These are phyloP conservation scores for Paramecium tetraurelia DNA, from an alignment of 73 alveolate genomes.

Conservation along the genomic window DNA sequence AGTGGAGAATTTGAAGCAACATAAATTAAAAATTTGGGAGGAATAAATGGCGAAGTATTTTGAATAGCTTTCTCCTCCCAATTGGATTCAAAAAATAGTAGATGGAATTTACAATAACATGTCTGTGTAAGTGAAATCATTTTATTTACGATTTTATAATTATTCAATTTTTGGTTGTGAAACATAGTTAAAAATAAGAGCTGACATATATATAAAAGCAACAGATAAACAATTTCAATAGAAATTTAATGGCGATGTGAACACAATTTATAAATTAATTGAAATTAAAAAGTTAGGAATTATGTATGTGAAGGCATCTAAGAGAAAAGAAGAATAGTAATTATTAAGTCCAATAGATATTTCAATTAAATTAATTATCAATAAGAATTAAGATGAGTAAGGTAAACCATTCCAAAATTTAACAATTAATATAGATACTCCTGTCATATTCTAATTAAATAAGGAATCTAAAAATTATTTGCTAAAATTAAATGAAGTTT, in stretches of 20 bases:
- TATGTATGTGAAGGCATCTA: background rate
- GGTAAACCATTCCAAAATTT: background rate
- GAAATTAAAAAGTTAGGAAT: conserved; percentile 11
- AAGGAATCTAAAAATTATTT: conserved; percentile 27
- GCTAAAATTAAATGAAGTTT: conserved; percentile 1
- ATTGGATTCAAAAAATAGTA: conserved; percentile 42
- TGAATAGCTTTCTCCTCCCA: conserved; percentile 13
- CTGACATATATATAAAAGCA: conserved; percentile 8
- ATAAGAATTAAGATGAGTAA: background rate
- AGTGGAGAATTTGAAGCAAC: conserved; percentile 21
- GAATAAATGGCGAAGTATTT: conserved; percentile 43
- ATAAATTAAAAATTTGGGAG: conserved; percentile 47
- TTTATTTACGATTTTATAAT: background rate
- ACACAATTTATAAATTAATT: background rate
- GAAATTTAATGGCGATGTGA: conserved; percentile 21
- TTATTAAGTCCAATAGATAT: conserved; percentile 2
- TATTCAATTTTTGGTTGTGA: conserved; percentile 4
- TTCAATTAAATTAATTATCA: background rate
- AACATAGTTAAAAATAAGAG: background rate
- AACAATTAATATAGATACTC: background rate
- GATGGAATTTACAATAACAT: conserved; percentile 36
- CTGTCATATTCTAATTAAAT: background rate
- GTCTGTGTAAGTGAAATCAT: background rate
- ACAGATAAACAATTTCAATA: conserved; percentile 11
- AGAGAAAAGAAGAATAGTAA: background rate